Base-by-base conservation (phyloP, 2,329 filamentous ascomycete species). In the Meredithiella fracta region DNA sequence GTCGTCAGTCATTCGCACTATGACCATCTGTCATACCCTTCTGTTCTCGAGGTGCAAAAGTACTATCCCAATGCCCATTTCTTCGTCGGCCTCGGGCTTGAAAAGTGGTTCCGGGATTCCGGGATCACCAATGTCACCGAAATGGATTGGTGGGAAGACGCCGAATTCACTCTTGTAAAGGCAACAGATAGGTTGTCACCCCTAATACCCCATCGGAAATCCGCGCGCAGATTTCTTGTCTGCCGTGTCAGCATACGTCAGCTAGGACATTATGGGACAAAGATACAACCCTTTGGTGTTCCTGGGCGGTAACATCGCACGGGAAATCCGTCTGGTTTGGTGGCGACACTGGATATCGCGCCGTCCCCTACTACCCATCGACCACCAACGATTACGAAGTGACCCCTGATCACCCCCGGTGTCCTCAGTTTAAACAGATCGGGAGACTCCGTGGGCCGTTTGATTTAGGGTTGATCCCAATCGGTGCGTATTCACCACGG, bases 101-200 rank as follows among this genome's bases (percentile, higher is more conserved):
- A 85, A 67, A 72, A 77, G 51, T 96, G 90, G 90, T 95, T 97
- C 67, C 72, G 73, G 50, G 70, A 73, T 2, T 74, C 73, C 25
- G 87, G 86, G 1, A 78, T 95, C 55, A 61, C 76, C 1, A 86
- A 88, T 58, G 83, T 91, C 47, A 94, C 87, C 0, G 90, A 96
- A 70, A 68, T 96, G 63, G 91, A 97, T 69, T 96, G 91, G 91
- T 96, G 91, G 91, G 83, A 94, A 62, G 83, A 86, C 60, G 76
- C 80, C 4, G 82, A 91, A 51, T 67, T 95, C n/a, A 79, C 72
- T 0, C 69, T 95, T 25, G 38, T 54, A 44, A 51, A 47, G 61
- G 62, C 67, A 62, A 58, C 61, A 31, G 25, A 60, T 50, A 57
- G 29, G 61, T 60, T 56, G 60, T 62, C 34, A 60, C 63, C 20